phyloP scores from a whole-genome alignment of 345 rosid genomes.

The Eucalyptus regnans region DNA sequence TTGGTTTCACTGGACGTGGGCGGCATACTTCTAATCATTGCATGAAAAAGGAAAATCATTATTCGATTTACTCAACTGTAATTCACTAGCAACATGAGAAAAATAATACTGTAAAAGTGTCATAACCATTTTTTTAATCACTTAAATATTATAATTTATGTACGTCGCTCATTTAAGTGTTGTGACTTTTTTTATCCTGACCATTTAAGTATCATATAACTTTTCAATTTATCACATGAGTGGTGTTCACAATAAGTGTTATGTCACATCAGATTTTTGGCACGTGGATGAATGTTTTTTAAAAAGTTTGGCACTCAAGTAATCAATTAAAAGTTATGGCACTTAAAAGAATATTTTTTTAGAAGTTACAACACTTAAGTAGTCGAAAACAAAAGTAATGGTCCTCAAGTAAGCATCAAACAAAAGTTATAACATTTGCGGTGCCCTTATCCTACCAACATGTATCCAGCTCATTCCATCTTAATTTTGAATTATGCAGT shows the following conservation, averaged over 20 bases:
- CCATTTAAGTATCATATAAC: too few species aligned
- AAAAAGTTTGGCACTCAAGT: rapidly evolving
- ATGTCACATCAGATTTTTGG: not conserved
- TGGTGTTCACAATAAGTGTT: rapidly evolving
- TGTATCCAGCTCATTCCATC: not conserved
- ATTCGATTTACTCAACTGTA: not conserved
- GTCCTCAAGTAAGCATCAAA: too few species aligned
- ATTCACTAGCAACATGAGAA: not conserved
- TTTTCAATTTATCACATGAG: too few species aligned
- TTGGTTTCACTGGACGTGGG: rapidly evolving
- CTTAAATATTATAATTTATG: not conserved
- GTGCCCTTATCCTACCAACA: not conserved
- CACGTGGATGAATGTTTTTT: rapidly evolving
- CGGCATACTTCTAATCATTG: not conserved
- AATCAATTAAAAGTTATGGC: rapidly evolving
- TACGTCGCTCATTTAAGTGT: rapidly evolving
- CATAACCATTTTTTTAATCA: too few species aligned
- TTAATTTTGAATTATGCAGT: rapidly evolving
- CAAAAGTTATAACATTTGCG: rapidly evolving
- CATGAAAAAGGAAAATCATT: not conserved
- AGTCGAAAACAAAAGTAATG: rapidly evolving
- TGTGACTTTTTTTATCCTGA: rapidly evolving
- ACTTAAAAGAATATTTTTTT: not conserved
- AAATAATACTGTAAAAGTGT: rapidly evolving
- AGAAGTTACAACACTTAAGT: too few species aligned